Percentiles rank a stretch among this genome's conserved stretches.
These are phyloP conservation scores for Biscogniauxia sp. DNA, from an alignment of 2,329 filamentous ascomycete genomes.

Conservation along the genomic window DNA sequence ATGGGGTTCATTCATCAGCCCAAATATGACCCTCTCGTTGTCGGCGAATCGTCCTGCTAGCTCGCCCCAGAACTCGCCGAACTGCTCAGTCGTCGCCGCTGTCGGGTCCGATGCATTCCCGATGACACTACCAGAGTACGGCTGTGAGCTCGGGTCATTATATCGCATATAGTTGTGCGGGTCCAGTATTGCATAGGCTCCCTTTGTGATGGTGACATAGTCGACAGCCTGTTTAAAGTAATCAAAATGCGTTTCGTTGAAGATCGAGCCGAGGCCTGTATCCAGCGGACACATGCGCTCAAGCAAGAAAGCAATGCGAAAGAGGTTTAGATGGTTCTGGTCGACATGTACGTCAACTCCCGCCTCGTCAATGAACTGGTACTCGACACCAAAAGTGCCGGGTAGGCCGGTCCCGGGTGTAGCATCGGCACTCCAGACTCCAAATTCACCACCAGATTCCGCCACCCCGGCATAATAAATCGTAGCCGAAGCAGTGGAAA, in stretches of 20 bases:
- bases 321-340: constrained; percentile 45
- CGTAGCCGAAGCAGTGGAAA: constrained; percentile 36
- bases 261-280: constrained; percentile 45
- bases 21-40: constrained; percentile 48
- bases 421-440: constrained; percentile 38
- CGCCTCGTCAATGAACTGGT: constrained; percentile 46
- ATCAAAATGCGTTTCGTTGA: constrained; percentile 50
- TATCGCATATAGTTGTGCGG: constrained; percentile 56
- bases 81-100: constrained; percentile 46
- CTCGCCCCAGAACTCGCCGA: constrained; percentile 48
- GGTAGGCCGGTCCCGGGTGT: constrained; percentile 44
- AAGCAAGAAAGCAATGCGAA: constrained; percentile 48
- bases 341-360: constrained; percentile 46
- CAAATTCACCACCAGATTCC: constrained; percentile 47
- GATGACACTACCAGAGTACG: constrained; percentile 47
- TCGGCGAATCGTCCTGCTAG: constrained; percentile 44
- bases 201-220: constrained; percentile 48
- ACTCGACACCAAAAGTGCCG: constrained; percentile 48
- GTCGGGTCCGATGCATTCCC: constrained; percentile 43
- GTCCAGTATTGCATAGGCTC: constrained; percentile 46
- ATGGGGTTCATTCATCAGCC: constrained; percentile 51
- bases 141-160: constrained; percentile 49
- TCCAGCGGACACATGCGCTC: constrained; percentile 49
- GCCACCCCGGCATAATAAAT: constrained; percentile 49
- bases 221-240: constrained; percentile 46